Evolutionary conservation across 441 rosid genomes (phyloP).

Genomic region (Gossypium laxum): DNA sequence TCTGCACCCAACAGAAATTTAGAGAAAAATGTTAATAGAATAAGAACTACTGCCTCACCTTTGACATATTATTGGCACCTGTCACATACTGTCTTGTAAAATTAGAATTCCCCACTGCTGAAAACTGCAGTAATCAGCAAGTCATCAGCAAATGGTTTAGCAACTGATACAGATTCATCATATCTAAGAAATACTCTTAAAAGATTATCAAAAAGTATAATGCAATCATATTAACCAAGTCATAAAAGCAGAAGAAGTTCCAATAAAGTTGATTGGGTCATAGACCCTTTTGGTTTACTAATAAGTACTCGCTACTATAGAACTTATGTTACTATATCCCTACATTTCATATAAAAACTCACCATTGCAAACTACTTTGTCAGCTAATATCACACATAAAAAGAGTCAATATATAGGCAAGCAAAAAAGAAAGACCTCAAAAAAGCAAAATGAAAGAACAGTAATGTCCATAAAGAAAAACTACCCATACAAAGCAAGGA

Average conservation of each 20-base stretch:
- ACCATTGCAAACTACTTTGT: background rate
- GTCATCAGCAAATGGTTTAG: constrained; percentile 15
- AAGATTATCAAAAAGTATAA: background rate
- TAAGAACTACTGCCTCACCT: constrained; percentile 8
- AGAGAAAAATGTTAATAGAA: background rate
- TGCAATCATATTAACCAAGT: background rate
- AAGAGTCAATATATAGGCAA: background rate
- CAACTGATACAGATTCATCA: constrained; percentile 12
- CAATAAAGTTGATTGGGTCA: background rate
- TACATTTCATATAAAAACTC: background rate
- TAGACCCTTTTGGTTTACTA: background rate
- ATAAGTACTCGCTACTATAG: background rate
- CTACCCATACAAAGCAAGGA: background rate
- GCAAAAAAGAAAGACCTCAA: background rate
- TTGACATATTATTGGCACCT: constrained; percentile 16
- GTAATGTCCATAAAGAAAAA: background rate
- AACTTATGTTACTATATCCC: background rate
- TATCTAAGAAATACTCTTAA: background rate
- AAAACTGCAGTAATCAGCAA: constrained; percentile 29
- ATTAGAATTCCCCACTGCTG: constrained; percentile 18
- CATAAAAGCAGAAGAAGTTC: background rate
- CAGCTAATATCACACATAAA: background rate
- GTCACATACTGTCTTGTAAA: constrained; percentile 20
- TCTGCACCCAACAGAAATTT: background rate
- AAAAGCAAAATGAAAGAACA: background rate